Conservation (phyloP, 1,139 yeast genomes). For the Debaryomyces sp. region DNA sequence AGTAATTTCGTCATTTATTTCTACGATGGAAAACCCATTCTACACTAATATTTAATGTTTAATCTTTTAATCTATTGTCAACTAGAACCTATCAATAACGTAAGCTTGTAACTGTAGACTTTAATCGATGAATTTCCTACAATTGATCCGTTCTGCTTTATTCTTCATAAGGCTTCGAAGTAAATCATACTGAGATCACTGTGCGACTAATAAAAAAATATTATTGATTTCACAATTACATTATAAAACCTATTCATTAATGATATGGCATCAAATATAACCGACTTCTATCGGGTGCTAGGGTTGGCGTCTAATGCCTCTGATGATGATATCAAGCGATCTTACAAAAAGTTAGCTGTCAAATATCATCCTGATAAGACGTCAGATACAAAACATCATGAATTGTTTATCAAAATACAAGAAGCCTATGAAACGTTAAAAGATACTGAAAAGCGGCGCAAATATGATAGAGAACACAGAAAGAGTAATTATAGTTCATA, state of each 20-base stretch:
- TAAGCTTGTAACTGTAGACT: neutral
- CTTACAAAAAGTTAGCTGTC: slow-evolving; percentile 52
- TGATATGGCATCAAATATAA: slow-evolving; percentile 5
- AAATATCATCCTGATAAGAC: slow-evolving; percentile 62
- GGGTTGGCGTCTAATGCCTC: slow-evolving; percentile 37
- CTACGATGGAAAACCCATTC: neutral
- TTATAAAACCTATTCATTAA: neutral
- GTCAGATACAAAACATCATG: slow-evolving; percentile 45
- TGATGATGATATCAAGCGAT: slow-evolving; percentile 46
- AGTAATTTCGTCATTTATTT: neutral
- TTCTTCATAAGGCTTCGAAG: neutral
- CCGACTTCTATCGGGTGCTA: slow-evolving; percentile 36
- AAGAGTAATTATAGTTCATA: slow-evolving; percentile 4
- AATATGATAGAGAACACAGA: slow-evolving; percentile 32
- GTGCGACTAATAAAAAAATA: neutral
- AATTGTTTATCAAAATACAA: slow-evolving; percentile 44
- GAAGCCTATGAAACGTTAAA: slow-evolving; percentile 52
- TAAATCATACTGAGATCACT: neutral
- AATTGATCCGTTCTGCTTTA: neutral
- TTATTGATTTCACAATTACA: slow-evolving; percentile 1
- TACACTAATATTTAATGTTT: neutral
- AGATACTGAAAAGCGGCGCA: slow-evolving; percentile 31
- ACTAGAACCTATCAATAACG: neutral
- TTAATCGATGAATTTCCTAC: neutral
- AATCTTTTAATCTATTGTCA: neutral